Percentiles rank a stretch among this genome's conserved stretches.
Conservation (phyloP, 306 rosid species). For the Medicago arabica region DNA sequence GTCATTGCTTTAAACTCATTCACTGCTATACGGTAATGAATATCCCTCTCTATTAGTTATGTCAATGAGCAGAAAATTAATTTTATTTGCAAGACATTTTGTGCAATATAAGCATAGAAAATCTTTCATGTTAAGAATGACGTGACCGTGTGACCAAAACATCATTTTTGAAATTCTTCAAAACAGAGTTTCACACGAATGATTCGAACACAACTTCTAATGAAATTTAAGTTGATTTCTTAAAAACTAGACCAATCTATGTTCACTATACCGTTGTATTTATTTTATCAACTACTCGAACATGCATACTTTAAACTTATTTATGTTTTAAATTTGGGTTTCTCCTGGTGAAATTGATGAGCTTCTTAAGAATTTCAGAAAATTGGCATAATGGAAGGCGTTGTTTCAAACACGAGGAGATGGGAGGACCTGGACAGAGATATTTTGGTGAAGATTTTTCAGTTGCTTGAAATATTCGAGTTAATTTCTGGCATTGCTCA, state of each 20-base stretch:
- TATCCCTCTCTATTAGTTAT: too few relatives aligned
- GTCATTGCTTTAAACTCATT: too few relatives aligned
- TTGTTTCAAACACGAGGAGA: constrained; percentile 44
- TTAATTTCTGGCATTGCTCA: constrained; percentile 71
- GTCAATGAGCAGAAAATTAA: not conserved
- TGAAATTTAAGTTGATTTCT: too few relatives aligned
- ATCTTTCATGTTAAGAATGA: not conserved
- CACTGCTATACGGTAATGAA: too few relatives aligned
- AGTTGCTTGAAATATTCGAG: constrained; percentile 62
- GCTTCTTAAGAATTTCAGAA: constrained; percentile 40
- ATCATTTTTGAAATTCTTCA: too few relatives aligned
- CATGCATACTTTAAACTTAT: constrained; percentile 1
- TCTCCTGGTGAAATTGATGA: too few relatives aligned
- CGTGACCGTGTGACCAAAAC: not conserved
- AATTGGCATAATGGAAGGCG: constrained; percentile 61
- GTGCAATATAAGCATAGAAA: not conserved
- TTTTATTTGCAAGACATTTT: not conserved
- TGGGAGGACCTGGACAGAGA: constrained; percentile 81
- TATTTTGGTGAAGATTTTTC: constrained; percentile 75
- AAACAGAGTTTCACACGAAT: too few relatives aligned
- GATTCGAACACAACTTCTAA: too few relatives aligned
- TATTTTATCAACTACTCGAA: too few relatives aligned
- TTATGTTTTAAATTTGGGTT: constrained; percentile 32
- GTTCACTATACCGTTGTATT: too few relatives aligned
- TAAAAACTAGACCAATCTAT: too few relatives aligned